Evolutionary conservation across 2,329 filamentous ascomycete species (phyloP).

Genomic region (Samsoniella hepiali): DNA sequence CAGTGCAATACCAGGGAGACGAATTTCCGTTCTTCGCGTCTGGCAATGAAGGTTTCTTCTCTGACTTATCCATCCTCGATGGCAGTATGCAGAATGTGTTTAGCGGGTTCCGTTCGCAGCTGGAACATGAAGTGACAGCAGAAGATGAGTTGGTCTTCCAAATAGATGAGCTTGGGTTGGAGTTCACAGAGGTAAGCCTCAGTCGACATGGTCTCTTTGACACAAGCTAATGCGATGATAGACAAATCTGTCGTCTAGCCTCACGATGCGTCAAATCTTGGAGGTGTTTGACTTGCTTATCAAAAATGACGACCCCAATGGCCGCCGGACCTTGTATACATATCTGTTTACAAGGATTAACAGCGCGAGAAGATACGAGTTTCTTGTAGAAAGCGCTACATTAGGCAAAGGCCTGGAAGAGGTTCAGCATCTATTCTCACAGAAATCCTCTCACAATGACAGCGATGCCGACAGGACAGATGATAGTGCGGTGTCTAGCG

Average conservation of each 20-base stretch:
- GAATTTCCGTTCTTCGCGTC: constrained; percentile 42
- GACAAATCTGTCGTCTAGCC: constrained; percentile 36
- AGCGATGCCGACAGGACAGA: constrained; percentile 13
- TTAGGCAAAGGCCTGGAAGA: constrained; percentile 41
- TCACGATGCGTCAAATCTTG: constrained; percentile 41
- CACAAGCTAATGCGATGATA: constrained; percentile 29
- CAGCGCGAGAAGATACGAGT: constrained; percentile 38
- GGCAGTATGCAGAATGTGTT: constrained; percentile 44
- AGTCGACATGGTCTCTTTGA: neutral
- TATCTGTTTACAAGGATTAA: constrained; percentile 41
- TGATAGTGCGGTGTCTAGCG: constrained; percentile 21
- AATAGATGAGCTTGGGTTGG: constrained; percentile 50
- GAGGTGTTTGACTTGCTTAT: constrained; percentile 42
- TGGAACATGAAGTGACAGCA: constrained; percentile 42
- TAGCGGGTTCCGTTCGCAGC: constrained; percentile 42
- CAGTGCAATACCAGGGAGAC: constrained; percentile 42
- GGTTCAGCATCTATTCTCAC: constrained; percentile 36
- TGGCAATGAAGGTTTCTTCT: constrained; percentile 42
- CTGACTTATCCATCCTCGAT: constrained; percentile 40
- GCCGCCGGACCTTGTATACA: constrained; percentile 38
- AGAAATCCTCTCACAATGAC: constrained; percentile 5
- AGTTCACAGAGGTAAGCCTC: constrained; percentile 48
- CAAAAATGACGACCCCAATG: constrained; percentile 42
- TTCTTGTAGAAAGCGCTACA: constrained; percentile 40
- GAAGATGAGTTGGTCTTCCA: constrained; percentile 51